Evolutionary conservation across 2,329 filamentous ascomycete species (phyloP).

Genomic region (Ambrosiella xylebori): DNA sequence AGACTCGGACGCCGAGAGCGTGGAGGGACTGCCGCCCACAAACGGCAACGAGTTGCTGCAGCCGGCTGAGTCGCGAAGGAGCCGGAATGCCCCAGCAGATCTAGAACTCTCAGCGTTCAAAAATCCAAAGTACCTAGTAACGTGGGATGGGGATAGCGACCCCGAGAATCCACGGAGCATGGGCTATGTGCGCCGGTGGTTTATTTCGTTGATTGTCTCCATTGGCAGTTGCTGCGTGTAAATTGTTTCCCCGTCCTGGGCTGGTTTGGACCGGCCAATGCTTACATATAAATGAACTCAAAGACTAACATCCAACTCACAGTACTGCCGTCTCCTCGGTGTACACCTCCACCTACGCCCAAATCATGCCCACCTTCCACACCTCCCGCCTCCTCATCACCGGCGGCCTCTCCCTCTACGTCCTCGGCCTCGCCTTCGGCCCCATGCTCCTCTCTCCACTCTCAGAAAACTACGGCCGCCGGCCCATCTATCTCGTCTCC

Average conservation of each 20-base stretch:
- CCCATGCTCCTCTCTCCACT: conserved; percentile 47
- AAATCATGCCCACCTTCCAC: conserved; percentile 60
- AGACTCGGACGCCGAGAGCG: no score
- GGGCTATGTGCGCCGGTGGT: conserved; percentile 52
- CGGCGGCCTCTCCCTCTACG: conserved; percentile 66
- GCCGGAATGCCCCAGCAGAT: no score
- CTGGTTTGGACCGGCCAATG: no score
- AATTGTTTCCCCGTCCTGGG: conserved; percentile 23
- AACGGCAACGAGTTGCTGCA: no score
- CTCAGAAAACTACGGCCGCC: conserved; percentile 65
- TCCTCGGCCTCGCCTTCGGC: conserved; percentile 52
- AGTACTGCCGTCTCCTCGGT: conserved; percentile 77
- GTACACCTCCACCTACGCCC: conserved; percentile 67
- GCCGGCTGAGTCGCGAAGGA: no score
- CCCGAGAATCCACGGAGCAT: conserved; percentile 58
- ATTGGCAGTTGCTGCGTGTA: conserved; percentile 67
- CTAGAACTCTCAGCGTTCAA: neutral
- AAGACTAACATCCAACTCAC: conserved; percentile 4
- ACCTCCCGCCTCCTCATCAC: conserved; percentile 57
- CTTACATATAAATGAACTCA: no score
- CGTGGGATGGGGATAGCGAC: conserved; percentile 56
- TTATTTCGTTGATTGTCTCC: conserved; percentile 58
- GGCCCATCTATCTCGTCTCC: conserved; percentile 62
- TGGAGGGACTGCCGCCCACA: no score
- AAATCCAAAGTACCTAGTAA: conserved; percentile 40